Base-by-base conservation (phyloP, 1,284 basidiomycete genomes). In the Heterobasidion irregulare region DNA sequence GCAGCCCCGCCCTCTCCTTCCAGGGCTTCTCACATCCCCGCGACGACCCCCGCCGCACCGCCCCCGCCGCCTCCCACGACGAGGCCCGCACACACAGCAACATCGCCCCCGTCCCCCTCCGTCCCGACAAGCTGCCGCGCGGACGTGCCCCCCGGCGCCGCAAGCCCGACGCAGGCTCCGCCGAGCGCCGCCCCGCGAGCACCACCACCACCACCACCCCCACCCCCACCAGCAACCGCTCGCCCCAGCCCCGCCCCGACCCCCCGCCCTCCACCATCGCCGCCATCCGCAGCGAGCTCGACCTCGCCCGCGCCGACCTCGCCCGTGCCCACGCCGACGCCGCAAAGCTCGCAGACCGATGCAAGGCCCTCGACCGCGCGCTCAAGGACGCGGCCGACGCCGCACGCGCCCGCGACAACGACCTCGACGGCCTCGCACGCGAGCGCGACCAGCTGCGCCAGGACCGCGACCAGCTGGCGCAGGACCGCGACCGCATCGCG, bases 201-300 rank as follows among this genome's bases (percentile, higher is more conserved):
- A 64, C 62, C 50, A 26, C 26, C 26, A 26, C 26, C 26, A 26
- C n/a, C n/a, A n/a, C n/a, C n/a, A n/a, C n/a, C n/a, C n/a, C 2
- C 26, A 26, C 26, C 26, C 19, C 26, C 26, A 26, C 26, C 26
- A 58, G 66, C 9, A 65, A 63, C 50, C 66, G 61, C 52, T 68
- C 66, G 46, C 69, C 72, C 46, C 70, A 69, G 56, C 60, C 56
- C 41, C 53, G 53, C 51, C 36, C 53, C 13, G 57, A 58, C 26
- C 52, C 54, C 34, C 59, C 66, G 67, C 58, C 66, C 70, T 47
- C 57, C 10, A 48, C 56, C 34, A 32, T 58, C 38, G 57, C 61
- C 53, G 63, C 63, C 47, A 78, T 84, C 75, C 79, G 79, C 63
- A 77, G 80, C 61, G 79, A 82, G 63, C 72, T 82, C 58, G 83